Evolutionary conservation across 495 filamentous ascomycete species (phyloP).

Genomic region (Xylaria acuta): DNA sequence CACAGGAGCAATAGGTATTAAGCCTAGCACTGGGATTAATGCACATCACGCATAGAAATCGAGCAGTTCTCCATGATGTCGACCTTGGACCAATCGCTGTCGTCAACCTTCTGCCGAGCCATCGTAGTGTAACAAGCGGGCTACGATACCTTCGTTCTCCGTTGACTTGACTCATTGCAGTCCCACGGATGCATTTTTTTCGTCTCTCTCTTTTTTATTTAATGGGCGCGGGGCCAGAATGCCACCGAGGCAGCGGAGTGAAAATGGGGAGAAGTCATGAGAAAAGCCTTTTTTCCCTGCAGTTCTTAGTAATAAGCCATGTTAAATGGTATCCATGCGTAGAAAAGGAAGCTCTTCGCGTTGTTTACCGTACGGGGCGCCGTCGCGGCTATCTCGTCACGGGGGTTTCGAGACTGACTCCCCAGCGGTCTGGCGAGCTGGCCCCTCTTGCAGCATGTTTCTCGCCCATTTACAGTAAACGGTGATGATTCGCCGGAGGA

Average conservation of each 20-base stretch:
- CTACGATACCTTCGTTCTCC: not conserved
- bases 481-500: slow-evolving; percentile 9
- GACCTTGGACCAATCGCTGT: not conserved
- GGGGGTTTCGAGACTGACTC: not conserved
- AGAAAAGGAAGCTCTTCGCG: not conserved
- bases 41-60: not conserved
- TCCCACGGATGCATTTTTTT: not conserved
- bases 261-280: not conserved
- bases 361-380: slow-evolving; percentile 24
- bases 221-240: not conserved
- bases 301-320: not conserved
- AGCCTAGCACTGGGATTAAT: not conserved
- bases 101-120: not conserved
- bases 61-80: not conserved
- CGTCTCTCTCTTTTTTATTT: not conserved
- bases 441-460: too few species aligned
- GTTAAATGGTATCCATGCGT: not conserved
- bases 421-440: not conserved
- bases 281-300: slow-evolving; percentile 7
- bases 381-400: slow-evolving; percentile 18
- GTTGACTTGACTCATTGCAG: not conserved
- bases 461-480: too few species aligned
- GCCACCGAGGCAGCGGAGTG: slow-evolving; percentile 4
- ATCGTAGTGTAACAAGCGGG: not conserved
- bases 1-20: slow-evolving; percentile 4